phyloP scores from a whole-genome alignment of 495 filamentous ascomycete genomes.

The Hypoxylon cercidicola region DNA sequence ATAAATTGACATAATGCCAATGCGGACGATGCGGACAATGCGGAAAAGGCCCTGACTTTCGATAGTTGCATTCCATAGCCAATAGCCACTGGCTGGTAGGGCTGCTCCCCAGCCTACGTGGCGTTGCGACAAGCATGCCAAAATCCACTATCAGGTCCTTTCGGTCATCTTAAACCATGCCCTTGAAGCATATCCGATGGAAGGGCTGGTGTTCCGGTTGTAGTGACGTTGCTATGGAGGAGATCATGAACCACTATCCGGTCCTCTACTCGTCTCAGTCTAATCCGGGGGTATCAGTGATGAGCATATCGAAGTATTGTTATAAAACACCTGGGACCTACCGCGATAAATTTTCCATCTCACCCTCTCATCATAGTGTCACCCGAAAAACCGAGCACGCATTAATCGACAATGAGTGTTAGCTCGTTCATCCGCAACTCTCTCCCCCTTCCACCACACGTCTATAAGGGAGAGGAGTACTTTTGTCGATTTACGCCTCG shows the following conservation, averaged over 20 bases:
- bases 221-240: neutral
- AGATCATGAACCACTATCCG: neutral
- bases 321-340: neutral
- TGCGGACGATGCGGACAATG: neutral
- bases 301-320: neutral
- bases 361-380: neutral
- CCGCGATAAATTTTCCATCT: neutral
- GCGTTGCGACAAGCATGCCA: neutral
- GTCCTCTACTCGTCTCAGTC: neutral
- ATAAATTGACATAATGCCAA: neutral
- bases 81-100: neutral
- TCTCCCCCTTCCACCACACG: slow-evolving; percentile 1
- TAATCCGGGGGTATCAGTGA: neutral
- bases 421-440: slow-evolving; percentile 1
- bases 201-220: neutral
- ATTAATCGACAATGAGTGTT: neutral
- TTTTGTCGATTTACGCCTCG: neutral
- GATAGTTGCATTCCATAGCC: neutral
- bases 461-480: slow-evolving; percentile 1
- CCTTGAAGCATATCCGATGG: neutral
- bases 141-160: neutral
- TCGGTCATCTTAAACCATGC: neutral
- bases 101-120: neutral
- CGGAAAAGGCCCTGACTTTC: neutral
- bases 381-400: neutral